Conservation (phyloP, 179 eudicot species). For the Sideroxylon spinosum region DNA sequence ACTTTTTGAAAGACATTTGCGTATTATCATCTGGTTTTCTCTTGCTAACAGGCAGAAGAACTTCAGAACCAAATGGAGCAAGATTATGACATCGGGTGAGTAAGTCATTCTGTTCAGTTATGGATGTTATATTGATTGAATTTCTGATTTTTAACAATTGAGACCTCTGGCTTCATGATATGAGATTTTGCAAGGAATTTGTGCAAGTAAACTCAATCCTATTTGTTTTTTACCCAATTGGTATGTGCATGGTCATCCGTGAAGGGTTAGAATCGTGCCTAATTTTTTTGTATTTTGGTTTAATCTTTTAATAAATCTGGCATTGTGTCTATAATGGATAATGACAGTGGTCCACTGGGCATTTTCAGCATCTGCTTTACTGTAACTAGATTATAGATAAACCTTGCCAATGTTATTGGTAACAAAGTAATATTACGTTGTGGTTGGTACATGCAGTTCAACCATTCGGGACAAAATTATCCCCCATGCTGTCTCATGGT, state of each 20-base stretch:
- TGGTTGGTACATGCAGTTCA: constrained; percentile 42
- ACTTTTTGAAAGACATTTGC: background rate
- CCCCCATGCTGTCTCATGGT: constrained; percentile 96
- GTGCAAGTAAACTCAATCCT: background rate
- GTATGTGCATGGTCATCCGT: background rate
- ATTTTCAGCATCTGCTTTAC: too few relatives aligned
- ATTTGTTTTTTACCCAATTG: background rate
- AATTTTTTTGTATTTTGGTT: background rate
- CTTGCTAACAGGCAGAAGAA: constrained; percentile 67
- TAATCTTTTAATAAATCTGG: background rate
- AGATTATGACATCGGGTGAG: constrained; percentile 92
- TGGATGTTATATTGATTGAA: background rate
- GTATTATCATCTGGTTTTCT: background rate
- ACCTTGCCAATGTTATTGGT: background rate
- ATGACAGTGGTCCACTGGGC: too few relatives aligned
- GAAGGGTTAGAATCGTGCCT: background rate
- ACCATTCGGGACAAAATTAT: constrained; percentile 83
- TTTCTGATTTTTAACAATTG: background rate
- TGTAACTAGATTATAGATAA: too few relatives aligned
- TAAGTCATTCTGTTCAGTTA: background rate
- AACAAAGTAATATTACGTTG: background rate
- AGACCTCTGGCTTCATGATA: background rate
- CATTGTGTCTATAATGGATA: background rate
- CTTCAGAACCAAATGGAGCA: constrained; percentile 89
- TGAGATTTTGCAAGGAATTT: background rate